Evolutionary conservation across 75 land plant species (phyloP), one percentile per base, ranked within the genome.

Genomic region (Pinus albicaulis): DNA sequence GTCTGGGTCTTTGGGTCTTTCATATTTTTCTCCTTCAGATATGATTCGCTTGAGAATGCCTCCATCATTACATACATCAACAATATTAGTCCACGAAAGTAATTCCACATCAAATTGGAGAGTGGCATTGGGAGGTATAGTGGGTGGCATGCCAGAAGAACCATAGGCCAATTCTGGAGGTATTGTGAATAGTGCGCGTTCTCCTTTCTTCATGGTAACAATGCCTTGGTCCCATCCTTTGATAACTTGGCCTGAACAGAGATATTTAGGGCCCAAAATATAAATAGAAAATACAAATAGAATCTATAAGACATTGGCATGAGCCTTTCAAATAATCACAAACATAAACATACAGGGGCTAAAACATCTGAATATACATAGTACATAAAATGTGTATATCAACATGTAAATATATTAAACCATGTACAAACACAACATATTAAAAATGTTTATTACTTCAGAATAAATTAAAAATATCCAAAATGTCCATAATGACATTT

Each of bases 91-190:
- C 98, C 98, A 90, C 3, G 93, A 95, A 10, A 90, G 76, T 52
- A 95, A 64, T 76, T 92, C 95, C 36, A 92, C 91, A 65, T 95
- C 93, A 74, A 90, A 90, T 57, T 86, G 81, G 1, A 95, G 86
- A 53, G 98, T 92, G 10, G 95, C 85, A 76, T 86, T 89, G 3
- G 89, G 86, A 74, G 98, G 93, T 64, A 95, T 87, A 22, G 85
- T 77, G 19, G 95, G 90, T 7, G 86, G 88, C 7, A 57, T 17
- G 59, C 89, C 85, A 62, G 63, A 28, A 24, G 7, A 66, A 53
- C 85, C 89, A 77, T 80, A 82, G 2, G 81, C 85, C 65, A 80
- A 66, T 15, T 77, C 73, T 36, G 87, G 58, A 56, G 92, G 87
- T 75, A 90, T 62, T 34, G 87, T 85, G 80, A 87, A 87, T 20